Conservation (phyloP, 2,329 filamentous ascomycete species). For the Elsinoe batatas region DNA sequence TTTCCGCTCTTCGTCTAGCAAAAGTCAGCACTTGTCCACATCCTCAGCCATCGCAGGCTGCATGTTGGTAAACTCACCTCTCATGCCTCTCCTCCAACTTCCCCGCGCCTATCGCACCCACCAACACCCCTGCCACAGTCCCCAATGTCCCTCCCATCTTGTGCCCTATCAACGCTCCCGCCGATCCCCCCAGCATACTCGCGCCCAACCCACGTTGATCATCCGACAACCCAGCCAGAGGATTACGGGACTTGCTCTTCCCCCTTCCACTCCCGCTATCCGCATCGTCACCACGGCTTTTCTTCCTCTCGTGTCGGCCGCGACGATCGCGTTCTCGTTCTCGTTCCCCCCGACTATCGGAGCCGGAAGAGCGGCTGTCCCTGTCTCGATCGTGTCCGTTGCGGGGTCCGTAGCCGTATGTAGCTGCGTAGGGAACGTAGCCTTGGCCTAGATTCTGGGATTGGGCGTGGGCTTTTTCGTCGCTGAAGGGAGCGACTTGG, state of each 20-base stretch:
- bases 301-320: constrained; percentile 6
- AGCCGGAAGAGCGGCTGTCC: background rate
- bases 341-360: background rate
- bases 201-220: constrained; percentile 22
- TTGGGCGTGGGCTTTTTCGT: constrained; percentile 9
- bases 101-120: constrained; percentile 3
- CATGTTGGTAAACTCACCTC: background rate
- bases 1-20: background rate
- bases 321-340: background rate
- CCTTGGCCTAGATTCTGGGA: background rate
- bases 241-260: constrained; percentile 2
- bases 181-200: constrained; percentile 21
- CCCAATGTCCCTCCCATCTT: constrained; percentile 17
- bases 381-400: background rate
- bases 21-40: background rate
- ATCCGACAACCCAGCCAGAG: constrained; percentile 15
- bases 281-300: background rate
- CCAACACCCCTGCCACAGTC: constrained; percentile 1
- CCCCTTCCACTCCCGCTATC: background rate
- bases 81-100: constrained; percentile 11
- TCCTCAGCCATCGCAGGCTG: background rate
- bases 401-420: background rate
- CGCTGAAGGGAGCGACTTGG: constrained; percentile 10
- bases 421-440: background rate
- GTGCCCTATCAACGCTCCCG: constrained; percentile 22